phyloP scores from a whole-genome alignment of 768 basidiomycete genomes.

The Leccinum broughii region DNA sequence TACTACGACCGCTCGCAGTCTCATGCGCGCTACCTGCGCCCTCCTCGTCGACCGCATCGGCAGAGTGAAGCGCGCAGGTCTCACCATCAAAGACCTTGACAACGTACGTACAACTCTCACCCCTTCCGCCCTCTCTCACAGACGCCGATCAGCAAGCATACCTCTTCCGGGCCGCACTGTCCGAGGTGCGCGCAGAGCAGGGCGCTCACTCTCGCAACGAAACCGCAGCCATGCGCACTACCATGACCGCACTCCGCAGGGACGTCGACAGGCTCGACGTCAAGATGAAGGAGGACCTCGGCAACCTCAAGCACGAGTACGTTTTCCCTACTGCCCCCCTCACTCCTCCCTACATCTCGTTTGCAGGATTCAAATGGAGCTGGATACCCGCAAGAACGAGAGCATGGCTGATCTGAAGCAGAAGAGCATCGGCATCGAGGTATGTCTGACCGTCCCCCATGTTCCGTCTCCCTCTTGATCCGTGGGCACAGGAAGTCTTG shows the following conservation, averaged over 20 bases:
- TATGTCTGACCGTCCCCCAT: conserved; percentile 28
- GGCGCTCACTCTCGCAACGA: conserved; percentile 83
- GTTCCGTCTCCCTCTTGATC: not conserved
- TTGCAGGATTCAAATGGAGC: conserved; percentile 89
- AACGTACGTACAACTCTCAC: conserved; percentile 51
- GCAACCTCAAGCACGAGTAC: conserved; percentile 89
- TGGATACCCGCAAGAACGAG: conserved; percentile 93
- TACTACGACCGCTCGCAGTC: conserved; percentile 66
- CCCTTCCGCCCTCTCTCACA: not conserved
- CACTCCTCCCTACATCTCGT: not conserved
- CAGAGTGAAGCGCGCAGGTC: conserved; percentile 66
- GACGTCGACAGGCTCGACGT: conserved; percentile 85
- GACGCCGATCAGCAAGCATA: conserved; percentile 76
- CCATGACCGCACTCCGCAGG: conserved; percentile 73
- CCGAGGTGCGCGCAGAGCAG: conserved; percentile 85
- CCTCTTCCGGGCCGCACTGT: conserved; percentile 89
- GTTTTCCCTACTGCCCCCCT: conserved; percentile 29
- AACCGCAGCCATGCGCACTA: conserved; percentile 74
- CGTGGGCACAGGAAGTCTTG: conserved; percentile 56
- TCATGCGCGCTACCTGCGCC: conserved; percentile 84
- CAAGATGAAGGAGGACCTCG: conserved; percentile 93
- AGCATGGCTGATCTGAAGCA: conserved; percentile 79
- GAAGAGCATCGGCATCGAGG: conserved; percentile 85
- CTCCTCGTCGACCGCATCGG: conserved; percentile 76
- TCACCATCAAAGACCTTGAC: conserved; percentile 77